Conservation (phyloP, 305 asterid species). For the Caryopteris hybrid region DNA sequence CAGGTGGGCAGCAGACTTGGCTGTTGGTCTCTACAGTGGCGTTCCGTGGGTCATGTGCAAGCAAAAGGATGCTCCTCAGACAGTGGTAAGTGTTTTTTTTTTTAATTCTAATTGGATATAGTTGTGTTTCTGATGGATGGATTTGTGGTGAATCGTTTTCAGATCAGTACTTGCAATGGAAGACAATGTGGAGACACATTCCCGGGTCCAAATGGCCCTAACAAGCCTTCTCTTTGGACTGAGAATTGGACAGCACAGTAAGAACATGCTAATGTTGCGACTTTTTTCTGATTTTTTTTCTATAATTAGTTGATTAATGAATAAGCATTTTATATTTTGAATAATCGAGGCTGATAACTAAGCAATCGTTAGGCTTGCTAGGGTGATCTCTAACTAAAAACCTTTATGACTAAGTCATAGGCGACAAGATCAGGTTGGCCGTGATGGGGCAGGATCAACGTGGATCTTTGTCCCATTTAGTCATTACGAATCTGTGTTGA, state of each 20-base stretch:
- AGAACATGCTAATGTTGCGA: conserved; percentile 8
- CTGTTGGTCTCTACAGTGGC: conserved; percentile 42
- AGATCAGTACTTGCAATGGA: conserved; percentile 82
- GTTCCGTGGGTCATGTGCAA: conserved; percentile 97
- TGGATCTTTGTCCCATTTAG: no score
- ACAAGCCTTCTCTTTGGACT: conserved; percentile 77
- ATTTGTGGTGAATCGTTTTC: background rate
- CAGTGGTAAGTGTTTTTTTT: conserved; percentile 38
- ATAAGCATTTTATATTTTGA: no score
- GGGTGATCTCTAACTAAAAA: no score
- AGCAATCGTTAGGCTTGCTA: no score
- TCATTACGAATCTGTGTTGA: no score
- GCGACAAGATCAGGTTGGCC: no score
- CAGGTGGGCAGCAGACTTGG: conserved; percentile 87
- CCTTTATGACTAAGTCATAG: no score
- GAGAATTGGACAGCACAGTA: conserved; percentile 92
- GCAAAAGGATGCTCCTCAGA: conserved; percentile 71
- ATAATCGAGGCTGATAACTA: no score
- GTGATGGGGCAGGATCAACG: no score
- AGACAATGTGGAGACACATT: conserved; percentile 78
- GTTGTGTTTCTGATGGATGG: background rate
- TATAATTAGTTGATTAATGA: no score
- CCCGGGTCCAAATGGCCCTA: conserved; percentile 61
- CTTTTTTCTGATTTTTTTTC: no score
- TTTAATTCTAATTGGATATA: background rate